These are phyloP conservation scores for Filobasidium wieringae DNA, from an alignment of 768 basidiomycete species.

Conservation along the genomic window DNA sequence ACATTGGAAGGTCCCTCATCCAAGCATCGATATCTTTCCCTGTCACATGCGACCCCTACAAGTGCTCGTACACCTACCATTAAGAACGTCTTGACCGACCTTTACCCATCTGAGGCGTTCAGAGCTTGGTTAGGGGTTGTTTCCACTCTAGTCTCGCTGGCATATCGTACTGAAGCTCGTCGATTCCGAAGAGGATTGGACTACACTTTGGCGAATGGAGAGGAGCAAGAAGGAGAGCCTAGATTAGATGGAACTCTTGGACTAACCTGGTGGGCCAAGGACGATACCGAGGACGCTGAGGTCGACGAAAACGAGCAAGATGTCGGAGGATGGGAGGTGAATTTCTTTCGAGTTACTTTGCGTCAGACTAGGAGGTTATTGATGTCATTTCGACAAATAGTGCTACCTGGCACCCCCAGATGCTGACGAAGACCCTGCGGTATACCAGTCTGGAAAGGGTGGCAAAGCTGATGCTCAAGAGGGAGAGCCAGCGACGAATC, in stretches of 20 bases:
- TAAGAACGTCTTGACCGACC: constrained; percentile 58
- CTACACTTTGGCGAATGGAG: constrained; percentile 70
- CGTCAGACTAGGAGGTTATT: background rate
- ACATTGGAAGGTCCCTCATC: constrained; percentile 73
- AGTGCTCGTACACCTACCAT: constrained; percentile 45
- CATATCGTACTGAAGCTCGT: constrained; percentile 64
- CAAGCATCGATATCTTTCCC: constrained; percentile 80
- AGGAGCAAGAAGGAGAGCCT: constrained; percentile 50
- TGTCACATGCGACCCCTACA: constrained; percentile 44
- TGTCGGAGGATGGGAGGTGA: constrained; percentile 84
- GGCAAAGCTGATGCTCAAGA: constrained; percentile 14
- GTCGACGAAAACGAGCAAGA: constrained; percentile 35
- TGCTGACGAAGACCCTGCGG: constrained; percentile 87
- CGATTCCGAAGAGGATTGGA: constrained; percentile 85
- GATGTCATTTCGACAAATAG: constrained; percentile 37
- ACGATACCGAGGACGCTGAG: constrained; percentile 24
- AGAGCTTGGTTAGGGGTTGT: constrained; percentile 76
- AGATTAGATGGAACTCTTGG: constrained; percentile 76
- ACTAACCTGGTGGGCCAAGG: constrained; percentile 53
- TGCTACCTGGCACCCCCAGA: constrained; percentile 93
- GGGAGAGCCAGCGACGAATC: background rate
- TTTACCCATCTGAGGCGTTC: constrained; percentile 72
- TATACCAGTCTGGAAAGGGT: constrained; percentile 55
- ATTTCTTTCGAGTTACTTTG: constrained; percentile 18
- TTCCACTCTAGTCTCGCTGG: constrained; percentile 58